Percentiles rank a stretch among this genome's conserved stretches.
phyloP scores from a whole-genome alignment of 2,329 filamentous ascomycete genomes.

The Venturia effusa region DNA sequence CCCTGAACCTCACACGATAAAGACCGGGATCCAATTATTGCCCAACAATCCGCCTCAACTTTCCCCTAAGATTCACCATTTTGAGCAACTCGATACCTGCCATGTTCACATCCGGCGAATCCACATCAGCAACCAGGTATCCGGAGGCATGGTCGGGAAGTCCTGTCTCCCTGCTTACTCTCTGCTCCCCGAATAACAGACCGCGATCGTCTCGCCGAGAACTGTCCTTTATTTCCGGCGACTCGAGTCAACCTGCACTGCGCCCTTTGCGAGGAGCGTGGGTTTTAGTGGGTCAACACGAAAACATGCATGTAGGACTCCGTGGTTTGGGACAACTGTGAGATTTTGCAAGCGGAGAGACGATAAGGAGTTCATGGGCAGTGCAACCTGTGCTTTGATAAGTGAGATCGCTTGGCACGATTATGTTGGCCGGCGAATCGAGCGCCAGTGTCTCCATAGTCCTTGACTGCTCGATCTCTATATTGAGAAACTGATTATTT shows the following conservation, averaged over 20 bases:
- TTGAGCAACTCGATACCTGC: neutral
- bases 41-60: neutral
- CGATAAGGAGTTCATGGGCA: neutral
- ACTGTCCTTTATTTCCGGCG: neutral
- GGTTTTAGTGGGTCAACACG: neutral
- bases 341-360: neutral
- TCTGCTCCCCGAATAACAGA: neutral
- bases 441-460: too few relatives aligned
- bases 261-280: neutral
- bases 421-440: too few relatives aligned
- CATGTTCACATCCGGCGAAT: neutral
- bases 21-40: neutral
- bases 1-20: neutral
- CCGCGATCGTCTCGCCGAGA: neutral
- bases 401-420: neutral
- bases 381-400: neutral
- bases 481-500: too few relatives aligned
- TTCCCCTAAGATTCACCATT: neutral
- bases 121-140: neutral
- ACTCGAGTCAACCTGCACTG: neutral
- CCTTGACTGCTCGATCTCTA: too few relatives aligned
- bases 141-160: too few relatives aligned
- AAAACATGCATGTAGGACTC: neutral
- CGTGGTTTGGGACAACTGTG: neutral
- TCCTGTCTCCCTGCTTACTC: too few relatives aligned